Conservation (phyloP, 192 early-diverging fungal species). For the Dispira simplex region DNA sequence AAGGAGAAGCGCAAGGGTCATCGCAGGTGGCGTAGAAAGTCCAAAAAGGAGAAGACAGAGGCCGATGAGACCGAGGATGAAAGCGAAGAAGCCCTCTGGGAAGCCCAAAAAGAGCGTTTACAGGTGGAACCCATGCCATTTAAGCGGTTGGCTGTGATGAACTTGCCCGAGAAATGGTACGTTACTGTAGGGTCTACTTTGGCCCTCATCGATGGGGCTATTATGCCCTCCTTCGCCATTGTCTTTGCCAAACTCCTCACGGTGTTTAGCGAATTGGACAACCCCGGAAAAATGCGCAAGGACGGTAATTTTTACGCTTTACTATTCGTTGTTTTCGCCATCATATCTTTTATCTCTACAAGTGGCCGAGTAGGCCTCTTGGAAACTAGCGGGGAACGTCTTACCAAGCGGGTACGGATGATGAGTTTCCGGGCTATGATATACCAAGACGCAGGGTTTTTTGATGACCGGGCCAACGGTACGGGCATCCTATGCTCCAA, state of each 20-base stretch:
- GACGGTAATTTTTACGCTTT: constrained; percentile 19
- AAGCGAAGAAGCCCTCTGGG: neutral
- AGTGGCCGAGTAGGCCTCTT: constrained; percentile 37
- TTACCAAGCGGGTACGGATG: constrained; percentile 44
- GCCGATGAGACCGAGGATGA: neutral
- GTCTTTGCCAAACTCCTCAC: constrained; percentile 14
- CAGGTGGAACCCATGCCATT: neutral
- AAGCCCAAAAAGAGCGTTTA: neutral
- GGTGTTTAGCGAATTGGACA: constrained; percentile 15
- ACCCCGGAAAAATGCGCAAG: constrained; percentile 14
- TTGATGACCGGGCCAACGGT: constrained; percentile 49
- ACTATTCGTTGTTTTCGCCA: constrained; percentile 26
- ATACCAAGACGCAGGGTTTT: constrained; percentile 55
- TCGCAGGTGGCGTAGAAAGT: neutral
- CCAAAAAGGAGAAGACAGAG: neutral
- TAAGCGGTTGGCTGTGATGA: neutral
- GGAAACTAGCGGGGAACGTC: constrained; percentile 39
- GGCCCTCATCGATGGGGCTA: constrained; percentile 13
- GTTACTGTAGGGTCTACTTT: neutral
- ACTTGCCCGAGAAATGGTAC: neutral
- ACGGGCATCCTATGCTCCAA: constrained; percentile 54
- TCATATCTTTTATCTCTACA: constrained; percentile 33
- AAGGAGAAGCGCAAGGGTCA: neutral
- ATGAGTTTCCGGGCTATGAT: constrained; percentile 45
- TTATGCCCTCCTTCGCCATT: constrained; percentile 9